Evolutionary conservation across 1,139 yeast genomes (phyloP).

Genomic region (Saccharomycopsis hybrid): DNA sequence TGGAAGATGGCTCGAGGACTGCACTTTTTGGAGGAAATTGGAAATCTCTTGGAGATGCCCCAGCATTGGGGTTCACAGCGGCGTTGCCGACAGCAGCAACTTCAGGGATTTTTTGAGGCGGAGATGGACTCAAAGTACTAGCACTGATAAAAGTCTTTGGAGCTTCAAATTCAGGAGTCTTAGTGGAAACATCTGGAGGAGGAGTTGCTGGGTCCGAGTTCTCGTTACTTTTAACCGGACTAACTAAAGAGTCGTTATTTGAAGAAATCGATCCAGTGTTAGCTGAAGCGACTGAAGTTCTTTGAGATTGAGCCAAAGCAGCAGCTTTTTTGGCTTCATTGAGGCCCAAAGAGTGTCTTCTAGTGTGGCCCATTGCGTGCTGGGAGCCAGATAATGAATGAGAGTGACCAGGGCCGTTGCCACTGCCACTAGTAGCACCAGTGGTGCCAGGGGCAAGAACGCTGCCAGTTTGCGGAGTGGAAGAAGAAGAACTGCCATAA

Average conservation of each 20-base stretch:
- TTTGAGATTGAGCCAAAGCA: constrained; percentile 73
- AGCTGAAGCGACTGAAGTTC: constrained; percentile 23
- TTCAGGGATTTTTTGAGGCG: neutral
- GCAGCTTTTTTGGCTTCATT: constrained; percentile 98
- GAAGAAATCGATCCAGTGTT: constrained; percentile 18
- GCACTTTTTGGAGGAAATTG: constrained; percentile 43
- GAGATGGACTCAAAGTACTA: neutral
- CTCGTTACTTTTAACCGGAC: neutral
- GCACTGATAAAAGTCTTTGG: constrained; percentile 12
- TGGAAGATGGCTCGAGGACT: neutral
- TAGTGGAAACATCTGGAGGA: constrained; percentile 7
- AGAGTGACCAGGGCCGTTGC: constrained; percentile 5
- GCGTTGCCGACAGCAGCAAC: constrained; percentile 10
- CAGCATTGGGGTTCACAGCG: constrained; percentile 25
- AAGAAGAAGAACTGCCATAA: constrained; percentile 10
- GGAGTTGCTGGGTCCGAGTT: constrained; percentile 16
- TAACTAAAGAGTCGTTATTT: constrained; percentile 12
- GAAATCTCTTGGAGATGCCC: constrained; percentile 33
- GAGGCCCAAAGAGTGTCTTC: constrained; percentile 89
- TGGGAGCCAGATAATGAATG: constrained; percentile 21
- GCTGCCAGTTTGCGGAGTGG: neutral
- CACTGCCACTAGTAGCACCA: neutral
- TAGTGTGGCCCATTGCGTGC: constrained; percentile 52
- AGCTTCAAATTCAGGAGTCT: constrained; percentile 17
- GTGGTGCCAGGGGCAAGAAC: neutral